Evolutionary conservation across 192 early-diverging fungal genomes (phyloP), one percentile per base, ranked within the genome.

Genomic region (Diversispora epigaea): DNA sequence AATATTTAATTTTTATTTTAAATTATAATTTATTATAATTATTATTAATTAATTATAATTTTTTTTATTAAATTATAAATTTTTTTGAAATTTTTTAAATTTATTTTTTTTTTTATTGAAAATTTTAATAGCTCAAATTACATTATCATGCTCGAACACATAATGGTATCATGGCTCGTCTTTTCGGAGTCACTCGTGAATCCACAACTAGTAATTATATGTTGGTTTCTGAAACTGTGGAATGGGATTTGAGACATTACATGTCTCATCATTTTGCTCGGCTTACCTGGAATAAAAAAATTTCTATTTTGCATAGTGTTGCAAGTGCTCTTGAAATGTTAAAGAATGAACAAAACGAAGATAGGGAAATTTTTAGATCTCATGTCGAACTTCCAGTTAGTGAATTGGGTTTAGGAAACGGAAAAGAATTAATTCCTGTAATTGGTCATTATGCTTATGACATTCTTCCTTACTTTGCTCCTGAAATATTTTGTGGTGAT

Each of bases 171-270:
- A 43, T 75, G 21, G 64, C 54, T 39, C 21, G 73, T 45, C 39
- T 75, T 4, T 75, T 75, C 19, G 73, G 73, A 9, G 73, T 54
- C 0, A 75, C 73, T 3, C 47, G 62, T 6, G 58, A 65, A 41
- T 64, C 44, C 9, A n/a, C 64, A 0, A 75, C 68, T 17, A 40
- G 40, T 40, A 71, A 65, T 52, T 32, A n/a, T 64, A 64, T 62
- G 58, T 64, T 75, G 73, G 62, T 75, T 11, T 47, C 62, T 10
- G 73, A 75, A 41, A 64, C 73, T 21, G 61, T 54, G 6, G 73
- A 75, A 54, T 75, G 73, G 73, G 73, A 75, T 54, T 45, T 75
- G 21, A 19, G 73, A 11, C 73, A 65, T 64, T 75, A 75, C 41
- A n/a, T 65, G 17, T 75, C 73, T 25, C 73, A 75, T 75, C 62